Base-by-base conservation (phyloP, 148 eudicot genomes). In the Polygonum maritimum region DNA sequence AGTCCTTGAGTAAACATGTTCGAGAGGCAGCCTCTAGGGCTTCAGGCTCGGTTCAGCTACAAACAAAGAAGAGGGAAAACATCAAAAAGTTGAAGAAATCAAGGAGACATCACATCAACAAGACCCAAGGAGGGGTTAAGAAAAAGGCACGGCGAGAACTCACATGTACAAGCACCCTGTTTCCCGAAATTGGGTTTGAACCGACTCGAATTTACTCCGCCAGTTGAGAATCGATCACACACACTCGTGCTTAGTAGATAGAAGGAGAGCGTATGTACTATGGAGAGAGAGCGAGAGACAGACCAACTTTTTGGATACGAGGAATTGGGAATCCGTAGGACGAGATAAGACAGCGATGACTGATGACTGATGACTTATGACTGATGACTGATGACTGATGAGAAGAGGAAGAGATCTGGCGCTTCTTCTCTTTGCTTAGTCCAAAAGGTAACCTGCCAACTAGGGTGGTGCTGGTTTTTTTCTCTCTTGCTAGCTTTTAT, bases 1-100 rank as follows among this genome's bases (percentile, higher is more conserved):
- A 88, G 86, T 3, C 94, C 94, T 78, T 90, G 81, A n/a, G 92
- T 88, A 77, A 90, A 90, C 94, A 90, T 90, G 14, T 63, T 70
- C 16, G 69, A 38, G 38, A 26, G 16, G 9, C 21, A 41, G 40
- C 51, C 36, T 73, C 54, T 52, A 77, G n/a, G 67, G 39, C 18
- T 74, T 39, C 45, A 45, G 48, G 31, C 38, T 26, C 31, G 15
- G 60, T 79, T 79, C 76, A 79, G 82, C 87, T 80, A 70, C 69
- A 35, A 81, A 76, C 12, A 19, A 70, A 12, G 39, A 44, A 70
- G 21, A 70, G 3, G 21, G 31, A 14, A 36, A 39, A 2, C 47
- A 70, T 40, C 65, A 48, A 74, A 81, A 47, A 57, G 40, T 45
- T 7, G 9, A 35, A 74, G 15, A 75, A 75, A 58, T 14, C 3